These are phyloP conservation scores for Sclerotiophoma versabilis DNA, from an alignment of 2,329 filamentous ascomycete genomes.

Conservation along the genomic window DNA sequence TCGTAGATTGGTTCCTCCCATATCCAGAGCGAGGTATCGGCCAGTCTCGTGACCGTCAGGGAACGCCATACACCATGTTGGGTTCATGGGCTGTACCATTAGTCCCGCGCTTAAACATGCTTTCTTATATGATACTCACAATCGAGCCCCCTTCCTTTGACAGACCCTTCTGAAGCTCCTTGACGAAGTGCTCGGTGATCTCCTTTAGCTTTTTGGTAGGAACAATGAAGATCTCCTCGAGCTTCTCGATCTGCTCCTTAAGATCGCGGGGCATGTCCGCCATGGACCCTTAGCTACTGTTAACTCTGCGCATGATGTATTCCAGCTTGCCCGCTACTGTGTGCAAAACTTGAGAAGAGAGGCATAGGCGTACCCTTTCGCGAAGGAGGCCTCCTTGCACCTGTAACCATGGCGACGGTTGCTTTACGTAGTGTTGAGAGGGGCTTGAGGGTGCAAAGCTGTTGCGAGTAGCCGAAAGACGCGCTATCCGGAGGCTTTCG, in stretches of 20 bases:
- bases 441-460: not conserved
- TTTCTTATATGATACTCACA: slow-evolving; percentile 61
- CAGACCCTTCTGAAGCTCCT: slow-evolving; percentile 86
- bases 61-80: slow-evolving; percentile 94
- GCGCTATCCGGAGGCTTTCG: not conserved
- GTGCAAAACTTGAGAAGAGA: slow-evolving; percentile 1
- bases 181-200: slow-evolving; percentile 88
- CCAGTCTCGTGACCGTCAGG: slow-evolving; percentile 88
- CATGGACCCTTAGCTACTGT: slow-evolving; percentile 74
- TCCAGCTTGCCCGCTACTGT: slow-evolving; percentile 2
- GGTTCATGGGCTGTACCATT: slow-evolving; percentile 86
- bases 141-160: slow-evolving; percentile 90
- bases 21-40: slow-evolving; percentile 88
- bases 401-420: slow-evolving; percentile 66
- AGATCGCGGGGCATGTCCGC: slow-evolving; percentile 88
- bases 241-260: slow-evolving; percentile 77
- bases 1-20: slow-evolving; percentile 94
- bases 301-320: slow-evolving; percentile 13
- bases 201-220: slow-evolving; percentile 81
- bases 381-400: slow-evolving; percentile 69
- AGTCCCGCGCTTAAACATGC: slow-evolving; percentile 79
- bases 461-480: not conserved
- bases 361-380: slow-evolving; percentile 71
- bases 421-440: slow-evolving; percentile 8
- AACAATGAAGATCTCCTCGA: slow-evolving; percentile 86